These are phyloP conservation scores for Stereocaulon alpinum DNA, from an alignment of 495 filamentous ascomycete species.

Conservation along the genomic window DNA sequence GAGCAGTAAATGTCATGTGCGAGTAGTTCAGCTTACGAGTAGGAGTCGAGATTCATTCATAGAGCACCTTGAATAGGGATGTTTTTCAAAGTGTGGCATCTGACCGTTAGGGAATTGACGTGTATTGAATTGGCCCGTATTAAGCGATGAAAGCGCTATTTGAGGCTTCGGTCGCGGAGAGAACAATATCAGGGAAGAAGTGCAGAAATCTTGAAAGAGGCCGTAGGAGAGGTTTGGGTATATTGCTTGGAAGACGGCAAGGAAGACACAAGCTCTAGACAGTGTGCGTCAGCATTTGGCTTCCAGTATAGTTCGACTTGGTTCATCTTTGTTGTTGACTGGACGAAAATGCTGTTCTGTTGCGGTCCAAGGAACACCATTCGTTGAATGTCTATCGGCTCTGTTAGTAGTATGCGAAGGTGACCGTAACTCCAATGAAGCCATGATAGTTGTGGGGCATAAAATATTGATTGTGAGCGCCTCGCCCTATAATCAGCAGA, in stretches of 20 bases:
- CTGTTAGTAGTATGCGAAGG: neutral
- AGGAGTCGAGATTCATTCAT: neutral
- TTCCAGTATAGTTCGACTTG: too few relatives aligned
- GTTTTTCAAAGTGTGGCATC: neutral
- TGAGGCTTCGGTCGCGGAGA: neutral
- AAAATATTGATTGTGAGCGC: too few relatives aligned
- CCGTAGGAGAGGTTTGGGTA: neutral
- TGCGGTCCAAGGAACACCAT: neutral
- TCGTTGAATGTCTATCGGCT: neutral
- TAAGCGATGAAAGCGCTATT: neutral
- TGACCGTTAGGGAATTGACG: neutral
- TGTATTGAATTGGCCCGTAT: neutral
- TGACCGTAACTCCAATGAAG: neutral
- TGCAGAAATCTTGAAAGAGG: neutral
- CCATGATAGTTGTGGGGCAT: neutral
- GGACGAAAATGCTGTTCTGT: neutral
- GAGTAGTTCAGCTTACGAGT: neutral
- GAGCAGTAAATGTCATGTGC: neutral
- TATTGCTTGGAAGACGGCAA: neutral
- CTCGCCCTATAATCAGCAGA: neutral
- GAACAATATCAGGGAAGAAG: neutral
- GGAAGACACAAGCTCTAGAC: neutral
- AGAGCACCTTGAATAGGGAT: neutral
- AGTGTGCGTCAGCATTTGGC: neutral
- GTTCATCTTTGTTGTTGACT: neutral